Evolutionary conservation across 1,139 yeast genomes (phyloP).

Genomic region (Candida albicans): DNA sequence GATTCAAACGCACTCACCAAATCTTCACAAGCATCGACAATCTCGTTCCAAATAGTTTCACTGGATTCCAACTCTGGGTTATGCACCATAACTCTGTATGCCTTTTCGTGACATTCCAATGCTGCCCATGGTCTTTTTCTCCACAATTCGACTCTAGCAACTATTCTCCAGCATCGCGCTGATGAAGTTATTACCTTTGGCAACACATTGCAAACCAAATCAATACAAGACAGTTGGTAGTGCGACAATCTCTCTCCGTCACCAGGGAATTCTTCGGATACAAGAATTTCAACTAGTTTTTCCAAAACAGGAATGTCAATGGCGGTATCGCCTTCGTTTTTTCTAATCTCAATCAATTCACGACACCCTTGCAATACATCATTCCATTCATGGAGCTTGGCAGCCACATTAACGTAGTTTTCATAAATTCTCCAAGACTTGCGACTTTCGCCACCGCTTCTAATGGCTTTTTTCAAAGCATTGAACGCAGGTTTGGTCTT

Average conservation of each 20-base stretch:
- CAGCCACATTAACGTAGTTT: conserved; percentile 80
- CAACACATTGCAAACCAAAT: conserved; percentile 62
- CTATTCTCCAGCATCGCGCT: conserved; percentile 78
- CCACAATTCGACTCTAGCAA: conserved; percentile 87
- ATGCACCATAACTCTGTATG: conserved; percentile 70
- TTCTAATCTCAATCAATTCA: conserved; percentile 53
- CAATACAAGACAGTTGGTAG: conserved; percentile 67
- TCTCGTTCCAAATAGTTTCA: conserved; percentile 70
- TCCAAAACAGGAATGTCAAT: conserved; percentile 79
- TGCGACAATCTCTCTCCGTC: conserved; percentile 45
- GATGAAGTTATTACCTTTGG: conserved; percentile 72
- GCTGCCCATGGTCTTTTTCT: conserved; percentile 85
- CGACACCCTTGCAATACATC: conserved; percentile 77
- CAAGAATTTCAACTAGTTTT: conserved; percentile 65
- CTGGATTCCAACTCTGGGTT: conserved; percentile 64
- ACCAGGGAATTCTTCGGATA: conserved; percentile 51
- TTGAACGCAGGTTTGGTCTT: conserved; percentile 76
- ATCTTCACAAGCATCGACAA: conserved; percentile 78
- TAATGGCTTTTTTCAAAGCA: conserved; percentile 77
- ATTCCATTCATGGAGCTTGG: conserved; percentile 79
- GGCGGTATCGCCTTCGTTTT: conserved; percentile 58
- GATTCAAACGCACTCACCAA: conserved; percentile 86
- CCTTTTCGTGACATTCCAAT: conserved; percentile 82
- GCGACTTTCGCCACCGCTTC: conserved; percentile 62
- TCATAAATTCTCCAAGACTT: conserved; percentile 91